Conservation (phyloP, 2,329 filamentous ascomycete genomes). For the Ophiobolus disseminans region DNA sequence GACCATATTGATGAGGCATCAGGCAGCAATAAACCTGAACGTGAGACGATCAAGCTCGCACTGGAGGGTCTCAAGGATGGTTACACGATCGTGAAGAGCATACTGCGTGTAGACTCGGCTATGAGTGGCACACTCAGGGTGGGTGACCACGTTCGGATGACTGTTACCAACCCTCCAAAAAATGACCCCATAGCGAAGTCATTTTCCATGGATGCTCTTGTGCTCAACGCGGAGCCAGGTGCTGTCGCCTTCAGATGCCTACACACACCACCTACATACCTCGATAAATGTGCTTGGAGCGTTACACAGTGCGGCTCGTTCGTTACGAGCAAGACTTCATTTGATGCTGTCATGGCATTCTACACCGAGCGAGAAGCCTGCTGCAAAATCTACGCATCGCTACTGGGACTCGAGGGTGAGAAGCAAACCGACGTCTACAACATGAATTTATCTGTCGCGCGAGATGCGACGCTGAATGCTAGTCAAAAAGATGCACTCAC, state of each 20-base stretch:
- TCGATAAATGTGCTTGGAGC: constrained; percentile 49
- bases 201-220: constrained; percentile 51
- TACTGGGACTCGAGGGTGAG: constrained; percentile 18
- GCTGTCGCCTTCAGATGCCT: constrained; percentile 47
- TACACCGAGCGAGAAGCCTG: constrained; percentile 36
- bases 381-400: constrained; percentile 41
- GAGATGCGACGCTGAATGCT: constrained; percentile 34
- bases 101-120: constrained; percentile 26
- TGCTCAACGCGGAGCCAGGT: constrained; percentile 40
- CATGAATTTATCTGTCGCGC: constrained; percentile 18
- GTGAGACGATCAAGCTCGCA: constrained; percentile 16
- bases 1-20: constrained; percentile 51
- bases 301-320: constrained; percentile 52
- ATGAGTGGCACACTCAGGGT: constrained; percentile 18
- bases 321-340: constrained; percentile 51
- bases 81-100: constrained; percentile 20
- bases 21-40: constrained; percentile 12
- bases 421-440: constrained; percentile 14
- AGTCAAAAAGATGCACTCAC: constrained; percentile 48
- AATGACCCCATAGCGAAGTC: constrained; percentile 37
- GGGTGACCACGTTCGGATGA: constrained; percentile 46
- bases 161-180: constrained; percentile 38
- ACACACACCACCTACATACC: constrained; percentile 48
- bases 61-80: constrained; percentile 15
- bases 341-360: constrained; percentile 48